Evolutionary conservation across 345 rosid genomes (phyloP), one percentile per base, ranked within the genome.

Genomic region (Capsella bursapastoris): DNA sequence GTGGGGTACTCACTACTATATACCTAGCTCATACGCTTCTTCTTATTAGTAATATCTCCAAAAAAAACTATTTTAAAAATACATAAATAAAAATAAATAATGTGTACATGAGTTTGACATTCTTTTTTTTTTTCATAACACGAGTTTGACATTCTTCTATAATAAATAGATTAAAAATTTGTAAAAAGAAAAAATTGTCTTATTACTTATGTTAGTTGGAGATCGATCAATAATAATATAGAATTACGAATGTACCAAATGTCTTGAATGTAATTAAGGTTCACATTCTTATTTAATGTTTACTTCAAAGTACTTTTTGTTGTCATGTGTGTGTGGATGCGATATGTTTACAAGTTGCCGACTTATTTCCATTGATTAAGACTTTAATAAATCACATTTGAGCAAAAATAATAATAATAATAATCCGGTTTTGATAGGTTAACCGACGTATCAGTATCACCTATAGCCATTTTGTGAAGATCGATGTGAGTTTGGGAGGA

Each of bases 81-180:
- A 22, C 25, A 22, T 15, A n/a, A 38, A 38, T 37, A 34, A 25
- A 27, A 48, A 18, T 38, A 29, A 37, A 69, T 51, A 63, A 40
- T 63, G 40, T 32, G 65, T 63, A 56, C 29, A 52, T 35, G 70
- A 68, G 31, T 59, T 75, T 75, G 78, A 75, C 78, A 67, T 75
- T 67, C 67, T 41, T 50, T 58, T 48, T 62, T 58, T 57, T 62
- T 38, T 52, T 12, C 32, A 13, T 31, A 49, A 50, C 73, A 75
- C 63, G 74, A 75, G 49, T 75, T 60, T 75, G 73, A 59, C 68
- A 75, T 75, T 50, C 68, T 69, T 76, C 18, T n/a, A 53, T 53
- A 16, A 61, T 76, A 63, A 76, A 61, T 68, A 76, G 63, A 51
- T 51, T n/a, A 66, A 12, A 74, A 66, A 66, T 48, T 37, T 57